Percentiles rank a stretch among this genome's conserved stretches.
Conservation (phyloP, 768 basidiomycete genomes). For the Tricholoma hemisulphureum region DNA sequence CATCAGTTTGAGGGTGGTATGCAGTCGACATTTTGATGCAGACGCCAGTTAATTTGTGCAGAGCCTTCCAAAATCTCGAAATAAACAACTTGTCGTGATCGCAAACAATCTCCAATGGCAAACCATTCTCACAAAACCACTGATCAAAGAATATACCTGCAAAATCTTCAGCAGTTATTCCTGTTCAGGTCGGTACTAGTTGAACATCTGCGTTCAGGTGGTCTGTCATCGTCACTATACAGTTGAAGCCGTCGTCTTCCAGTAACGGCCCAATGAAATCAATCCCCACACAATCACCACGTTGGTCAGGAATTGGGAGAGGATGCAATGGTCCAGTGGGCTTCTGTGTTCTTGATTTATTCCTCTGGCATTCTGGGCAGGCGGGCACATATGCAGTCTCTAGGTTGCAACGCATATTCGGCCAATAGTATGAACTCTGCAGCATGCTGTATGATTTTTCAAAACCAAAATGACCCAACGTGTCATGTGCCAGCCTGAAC, state of each 20-base stretch:
- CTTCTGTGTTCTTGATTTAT: too few relatives aligned
- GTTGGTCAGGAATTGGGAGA: too few relatives aligned
- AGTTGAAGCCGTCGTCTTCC: conserved; percentile 26
- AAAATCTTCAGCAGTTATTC: conserved; percentile 17
- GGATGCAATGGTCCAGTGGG: too few relatives aligned
- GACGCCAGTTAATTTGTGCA: conserved; percentile 17
- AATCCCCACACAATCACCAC: conserved; percentile 20
- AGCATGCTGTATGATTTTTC: conserved; percentile 27
- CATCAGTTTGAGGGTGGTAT: too few relatives aligned
- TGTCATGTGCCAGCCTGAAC: too few relatives aligned
- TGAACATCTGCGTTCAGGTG: conserved; percentile 7
- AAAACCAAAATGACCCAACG: conserved; percentile 30
- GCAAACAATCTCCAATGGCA: conserved; percentile 27
- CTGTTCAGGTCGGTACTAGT: conserved; percentile 8
- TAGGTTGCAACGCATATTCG: conserved; percentile 27
- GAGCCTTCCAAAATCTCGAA: conserved; percentile 29
- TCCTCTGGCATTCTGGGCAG: too few relatives aligned
- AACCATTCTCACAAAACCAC: conserved; percentile 31
- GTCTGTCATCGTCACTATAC: conserved; percentile 18
- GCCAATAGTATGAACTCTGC: conserved; percentile 26
- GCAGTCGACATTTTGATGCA: conserved; percentile 29
- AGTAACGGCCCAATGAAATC: conserved; percentile 39
- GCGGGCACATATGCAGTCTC: too few relatives aligned
- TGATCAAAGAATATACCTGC: conserved; percentile 25
- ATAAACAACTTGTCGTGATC: conserved; percentile 36